Evolutionary conservation across 2,329 filamentous ascomycete genomes (phyloP).

Genomic region (Stemphylium beticola): DNA sequence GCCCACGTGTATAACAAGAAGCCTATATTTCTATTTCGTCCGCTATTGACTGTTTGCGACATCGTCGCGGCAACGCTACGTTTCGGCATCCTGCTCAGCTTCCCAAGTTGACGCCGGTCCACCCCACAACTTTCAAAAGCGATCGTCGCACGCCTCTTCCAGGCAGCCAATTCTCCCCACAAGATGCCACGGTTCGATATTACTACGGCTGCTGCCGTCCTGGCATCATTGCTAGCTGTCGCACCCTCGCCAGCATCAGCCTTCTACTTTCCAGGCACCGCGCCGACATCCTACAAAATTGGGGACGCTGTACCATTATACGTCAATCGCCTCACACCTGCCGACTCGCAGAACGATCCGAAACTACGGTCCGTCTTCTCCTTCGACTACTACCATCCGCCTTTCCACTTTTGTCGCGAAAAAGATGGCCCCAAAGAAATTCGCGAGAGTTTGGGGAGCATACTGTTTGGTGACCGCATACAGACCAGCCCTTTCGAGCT

Average conservation of each 20-base stretch:
- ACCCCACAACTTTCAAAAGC: constrained; percentile 9
- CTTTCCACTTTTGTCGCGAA: constrained; percentile 87
- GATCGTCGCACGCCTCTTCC: constrained; percentile 6
- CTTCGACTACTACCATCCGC: constrained; percentile 92
- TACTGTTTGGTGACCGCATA: constrained; percentile 95
- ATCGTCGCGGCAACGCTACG: constrained; percentile 14
- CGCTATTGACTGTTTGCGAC: constrained; percentile 6
- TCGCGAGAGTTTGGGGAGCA: constrained; percentile 90
- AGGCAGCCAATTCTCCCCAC: constrained; percentile 7
- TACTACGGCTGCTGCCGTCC: constrained; percentile 32
- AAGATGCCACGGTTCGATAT: constrained; percentile 41
- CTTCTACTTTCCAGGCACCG: constrained; percentile 96
- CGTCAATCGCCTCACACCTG: constrained; percentile 91
- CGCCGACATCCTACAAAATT: constrained; percentile 86
- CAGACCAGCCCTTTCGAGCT: constrained; percentile 94
- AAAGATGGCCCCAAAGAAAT: constrained; percentile 77
- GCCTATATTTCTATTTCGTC: not conserved
- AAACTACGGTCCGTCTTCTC: constrained; percentile 91
- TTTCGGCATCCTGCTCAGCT: constrained; percentile 20
- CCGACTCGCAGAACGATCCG: constrained; percentile 76
- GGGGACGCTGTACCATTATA: constrained; percentile 83
- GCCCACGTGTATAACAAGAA: not conserved
- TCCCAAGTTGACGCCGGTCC: constrained; percentile 17
- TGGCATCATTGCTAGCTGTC: constrained; percentile 48
- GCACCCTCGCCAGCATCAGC: constrained; percentile 57